Evolutionary conservation across 495 filamentous ascomycete species (phyloP).

Genomic region (Penicillium flavigenum): DNA sequence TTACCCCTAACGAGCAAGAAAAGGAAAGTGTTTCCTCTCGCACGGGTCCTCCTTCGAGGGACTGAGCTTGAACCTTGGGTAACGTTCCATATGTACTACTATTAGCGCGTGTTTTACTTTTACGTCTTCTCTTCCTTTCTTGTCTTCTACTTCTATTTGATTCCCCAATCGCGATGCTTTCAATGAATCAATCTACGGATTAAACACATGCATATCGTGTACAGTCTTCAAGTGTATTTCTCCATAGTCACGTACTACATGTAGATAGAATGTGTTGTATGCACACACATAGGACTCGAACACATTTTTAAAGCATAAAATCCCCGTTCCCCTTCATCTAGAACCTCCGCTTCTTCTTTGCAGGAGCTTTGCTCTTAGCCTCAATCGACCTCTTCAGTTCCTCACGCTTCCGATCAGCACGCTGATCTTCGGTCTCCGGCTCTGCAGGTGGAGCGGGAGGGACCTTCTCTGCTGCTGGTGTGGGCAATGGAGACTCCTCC

Average conservation of each 20-base stretch:
- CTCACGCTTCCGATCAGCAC: slow-evolving; percentile 60
- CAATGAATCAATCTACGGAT: slow-evolving; percentile 6
- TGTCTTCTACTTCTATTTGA: slow-evolving; percentile 7
- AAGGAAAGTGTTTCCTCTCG: slow-evolving; percentile 29
- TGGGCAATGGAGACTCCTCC: slow-evolving; percentile 10
- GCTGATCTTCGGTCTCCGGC: slow-evolving; percentile 48
- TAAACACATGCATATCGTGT: background rate
- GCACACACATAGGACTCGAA: background rate
- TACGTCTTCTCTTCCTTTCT: background rate
- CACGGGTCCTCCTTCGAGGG: slow-evolving; percentile 22
- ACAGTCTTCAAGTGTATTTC: background rate
- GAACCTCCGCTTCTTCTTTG: slow-evolving; percentile 69
- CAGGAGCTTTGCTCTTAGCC: slow-evolving; percentile 59
- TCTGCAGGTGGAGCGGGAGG: slow-evolving; percentile 14
- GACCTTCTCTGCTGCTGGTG: slow-evolving; percentile 7
- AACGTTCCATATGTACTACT: background rate
- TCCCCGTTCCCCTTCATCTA: slow-evolving; percentile 16
- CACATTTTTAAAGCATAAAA: background rate
- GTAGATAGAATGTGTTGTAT: background rate
- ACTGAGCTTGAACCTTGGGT: background rate
- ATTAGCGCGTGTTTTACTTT: background rate
- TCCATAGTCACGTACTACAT: background rate
- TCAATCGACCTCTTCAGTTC: slow-evolving; percentile 66
- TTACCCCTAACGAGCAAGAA: slow-evolving; percentile 46
- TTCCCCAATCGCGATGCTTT: slow-evolving; percentile 14